Evolutionary conservation across 2,329 filamentous ascomycete genomes (phyloP).

Genomic region (Purpureocillium takamizusanense): DNA sequence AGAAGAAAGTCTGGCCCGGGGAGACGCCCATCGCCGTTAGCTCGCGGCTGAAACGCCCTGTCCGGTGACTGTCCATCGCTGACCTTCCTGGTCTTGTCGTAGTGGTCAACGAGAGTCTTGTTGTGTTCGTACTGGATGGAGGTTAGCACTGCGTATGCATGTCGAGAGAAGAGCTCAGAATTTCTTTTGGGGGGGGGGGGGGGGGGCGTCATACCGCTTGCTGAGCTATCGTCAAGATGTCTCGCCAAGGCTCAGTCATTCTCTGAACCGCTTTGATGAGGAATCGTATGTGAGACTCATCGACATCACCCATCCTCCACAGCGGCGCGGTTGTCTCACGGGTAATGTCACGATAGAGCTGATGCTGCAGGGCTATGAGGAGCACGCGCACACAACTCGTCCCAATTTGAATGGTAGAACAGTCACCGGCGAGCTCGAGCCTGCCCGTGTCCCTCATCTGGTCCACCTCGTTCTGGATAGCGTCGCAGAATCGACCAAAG

Average conservation of each 20-base stretch:
- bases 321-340: conserved; percentile 27
- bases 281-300: conserved; percentile 20
- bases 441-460: conserved; percentile 14
- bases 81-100: conserved; percentile 19
- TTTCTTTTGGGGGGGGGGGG: background rate
- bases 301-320: conserved; percentile 20
- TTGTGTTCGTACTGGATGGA: conserved; percentile 17
- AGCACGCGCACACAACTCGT: conserved; percentile 22
- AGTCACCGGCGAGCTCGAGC: conserved; percentile 19
- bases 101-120: conserved; percentile 19
- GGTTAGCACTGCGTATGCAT: background rate
- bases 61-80: conserved; percentile 11
- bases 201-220: conserved; percentile 15
- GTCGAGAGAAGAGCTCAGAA: background rate
- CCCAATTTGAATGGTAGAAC: conserved; percentile 20
- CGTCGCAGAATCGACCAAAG: conserved; percentile 25
- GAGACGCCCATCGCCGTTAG: conserved; percentile 9
- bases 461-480: conserved; percentile 19
- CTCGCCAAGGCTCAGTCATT: conserved; percentile 22
- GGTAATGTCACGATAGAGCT: conserved; percentile 23
- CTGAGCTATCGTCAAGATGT: conserved; percentile 16
- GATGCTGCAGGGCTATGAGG: conserved; percentile 24
- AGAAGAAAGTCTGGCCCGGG: conserved; percentile 17
- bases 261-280: conserved; percentile 24
- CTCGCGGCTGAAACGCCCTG: conserved; percentile 5